Evolutionary conservation across 768 basidiomycete genomes (phyloP).

Genomic region (Gloeophyllum trabeum): DNA sequence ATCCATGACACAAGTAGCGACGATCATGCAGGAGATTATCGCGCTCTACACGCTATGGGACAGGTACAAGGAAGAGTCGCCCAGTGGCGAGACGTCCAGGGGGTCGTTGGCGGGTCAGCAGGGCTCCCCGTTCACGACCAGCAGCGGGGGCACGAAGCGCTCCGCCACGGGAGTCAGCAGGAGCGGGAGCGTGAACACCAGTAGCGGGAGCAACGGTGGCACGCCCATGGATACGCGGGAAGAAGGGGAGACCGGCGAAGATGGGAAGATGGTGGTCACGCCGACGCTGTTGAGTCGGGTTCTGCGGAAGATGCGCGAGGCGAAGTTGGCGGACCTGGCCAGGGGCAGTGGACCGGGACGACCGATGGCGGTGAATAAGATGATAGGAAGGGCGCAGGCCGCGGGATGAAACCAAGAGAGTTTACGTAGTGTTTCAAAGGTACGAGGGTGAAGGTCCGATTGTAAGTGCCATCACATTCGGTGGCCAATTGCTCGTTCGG

Average conservation of each 20-base stretch:
- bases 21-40: conserved; percentile 86
- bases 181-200: conserved; percentile 13
- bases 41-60: conserved; percentile 87
- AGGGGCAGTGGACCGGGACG: conserved; percentile 24
- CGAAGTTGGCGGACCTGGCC: conserved; percentile 42
- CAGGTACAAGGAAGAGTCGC: conserved; percentile 57
- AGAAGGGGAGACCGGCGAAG: conserved; percentile 10
- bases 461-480: too few species aligned
- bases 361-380: conserved; percentile 53
- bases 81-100: conserved; percentile 19
- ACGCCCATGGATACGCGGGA: conserved; percentile 15
- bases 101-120: conserved; percentile 9
- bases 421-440: too few species aligned
- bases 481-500: too few species aligned
- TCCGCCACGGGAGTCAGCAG: conserved; percentile 9
- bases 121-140: conserved; percentile 12
- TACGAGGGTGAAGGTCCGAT: too few species aligned
- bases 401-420: too few species aligned
- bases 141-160: conserved; percentile 13
- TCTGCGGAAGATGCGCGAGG: conserved; percentile 59
- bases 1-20: conserved; percentile 68
- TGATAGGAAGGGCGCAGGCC: conserved; percentile 62
- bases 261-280: conserved; percentile 29
- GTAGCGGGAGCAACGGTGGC: conserved; percentile 13
- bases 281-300: conserved; percentile 44